Conservation (phyloP, 1,284 basidiomycete genomes). For the Amylostereum chailletii region DNA sequence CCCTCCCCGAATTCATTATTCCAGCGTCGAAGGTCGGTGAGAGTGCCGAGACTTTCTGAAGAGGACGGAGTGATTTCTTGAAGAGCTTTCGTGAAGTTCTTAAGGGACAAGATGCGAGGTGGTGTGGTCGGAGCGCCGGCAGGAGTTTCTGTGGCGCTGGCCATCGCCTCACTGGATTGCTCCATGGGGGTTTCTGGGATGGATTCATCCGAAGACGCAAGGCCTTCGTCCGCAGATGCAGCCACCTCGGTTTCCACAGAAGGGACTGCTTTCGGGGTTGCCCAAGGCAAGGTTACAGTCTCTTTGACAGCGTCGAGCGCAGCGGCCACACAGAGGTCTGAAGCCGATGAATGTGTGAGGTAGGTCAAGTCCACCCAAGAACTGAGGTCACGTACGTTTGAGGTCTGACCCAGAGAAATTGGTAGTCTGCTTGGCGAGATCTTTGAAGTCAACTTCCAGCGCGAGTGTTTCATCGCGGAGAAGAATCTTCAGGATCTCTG, state of each 20-base stretch:
- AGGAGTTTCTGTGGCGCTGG: not conserved
- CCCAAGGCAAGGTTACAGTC: constrained; percentile 68
- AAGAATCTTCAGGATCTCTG: constrained; percentile 80
- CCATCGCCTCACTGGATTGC: not conserved
- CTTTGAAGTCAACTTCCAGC: constrained; percentile 55
- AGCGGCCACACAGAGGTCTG: constrained; percentile 85
- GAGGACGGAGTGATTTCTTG: constrained; percentile 83
- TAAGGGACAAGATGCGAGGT: constrained; percentile 16
- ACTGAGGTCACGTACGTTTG: constrained; percentile 57
- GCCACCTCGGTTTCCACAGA: not conserved
- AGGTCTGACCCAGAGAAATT: constrained; percentile 90
- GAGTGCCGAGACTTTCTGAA: constrained; percentile 71
- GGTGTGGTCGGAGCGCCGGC: constrained; percentile 1
- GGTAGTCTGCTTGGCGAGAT: constrained; percentile 69
- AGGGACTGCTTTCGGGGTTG: constrained; percentile 1
- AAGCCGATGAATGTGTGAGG: constrained; percentile 4
- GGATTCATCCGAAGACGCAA: too few species aligned
- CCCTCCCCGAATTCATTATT: constrained; percentile 89
- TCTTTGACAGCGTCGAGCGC: constrained; percentile 87
- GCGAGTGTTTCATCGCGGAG: constrained; percentile 71
- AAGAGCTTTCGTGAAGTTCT: constrained; percentile 76
- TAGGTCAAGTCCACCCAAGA: constrained; percentile 1
- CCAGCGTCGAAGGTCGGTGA: constrained; percentile 82
- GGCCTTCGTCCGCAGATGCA: not conserved
- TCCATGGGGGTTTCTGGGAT: too few species aligned